These are phyloP conservation scores for Juglanconis juglandina DNA, from an alignment of 2,329 filamentous ascomycete genomes.

Conservation along the genomic window DNA sequence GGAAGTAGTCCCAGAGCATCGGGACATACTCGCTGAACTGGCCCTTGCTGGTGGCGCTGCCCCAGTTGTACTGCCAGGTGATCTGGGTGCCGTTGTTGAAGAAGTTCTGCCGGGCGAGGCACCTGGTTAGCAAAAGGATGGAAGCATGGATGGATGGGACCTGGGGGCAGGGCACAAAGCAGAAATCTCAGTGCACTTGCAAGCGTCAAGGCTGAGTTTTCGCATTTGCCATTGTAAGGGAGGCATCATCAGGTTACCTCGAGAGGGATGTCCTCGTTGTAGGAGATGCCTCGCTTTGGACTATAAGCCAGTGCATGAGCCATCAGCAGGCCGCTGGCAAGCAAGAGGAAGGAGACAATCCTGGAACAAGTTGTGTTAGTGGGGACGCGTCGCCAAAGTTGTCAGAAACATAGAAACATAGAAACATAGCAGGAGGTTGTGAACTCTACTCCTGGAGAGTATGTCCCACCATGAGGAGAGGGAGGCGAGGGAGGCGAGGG, in stretches of 20 bases:
- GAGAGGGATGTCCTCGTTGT: slow-evolving; percentile 23
- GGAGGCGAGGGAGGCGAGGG: too few relatives aligned
- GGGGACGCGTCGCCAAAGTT: background rate
- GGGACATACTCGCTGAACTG: slow-evolving; percentile 22
- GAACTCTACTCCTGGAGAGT: background rate
- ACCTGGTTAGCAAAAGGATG: too few relatives aligned
- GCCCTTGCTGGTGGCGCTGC: slow-evolving; percentile 21
- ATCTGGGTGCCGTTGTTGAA: slow-evolving; percentile 7
- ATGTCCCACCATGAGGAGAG: too few relatives aligned
- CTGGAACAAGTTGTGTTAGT: background rate
- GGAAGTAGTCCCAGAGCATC: slow-evolving; percentile 23
- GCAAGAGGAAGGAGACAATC: background rate
- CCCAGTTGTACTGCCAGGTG: slow-evolving; percentile 28
- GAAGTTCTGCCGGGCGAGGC: too few relatives aligned
- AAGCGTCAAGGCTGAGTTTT: too few relatives aligned
- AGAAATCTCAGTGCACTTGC: too few relatives aligned
- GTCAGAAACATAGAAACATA: too few relatives aligned
- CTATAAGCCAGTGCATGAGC: background rate
- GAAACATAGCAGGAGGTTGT: background rate
- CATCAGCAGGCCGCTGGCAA: background rate
- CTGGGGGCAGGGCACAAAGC: too few relatives aligned
- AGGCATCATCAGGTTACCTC: background rate
- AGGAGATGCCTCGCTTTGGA: slow-evolving; percentile 22
- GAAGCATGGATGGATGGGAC: too few relatives aligned
- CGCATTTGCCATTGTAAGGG: too few relatives aligned